Conservation (phyloP, 2,329 filamentous ascomycete genomes). For the Ceratocystis alfenasii region DNA sequence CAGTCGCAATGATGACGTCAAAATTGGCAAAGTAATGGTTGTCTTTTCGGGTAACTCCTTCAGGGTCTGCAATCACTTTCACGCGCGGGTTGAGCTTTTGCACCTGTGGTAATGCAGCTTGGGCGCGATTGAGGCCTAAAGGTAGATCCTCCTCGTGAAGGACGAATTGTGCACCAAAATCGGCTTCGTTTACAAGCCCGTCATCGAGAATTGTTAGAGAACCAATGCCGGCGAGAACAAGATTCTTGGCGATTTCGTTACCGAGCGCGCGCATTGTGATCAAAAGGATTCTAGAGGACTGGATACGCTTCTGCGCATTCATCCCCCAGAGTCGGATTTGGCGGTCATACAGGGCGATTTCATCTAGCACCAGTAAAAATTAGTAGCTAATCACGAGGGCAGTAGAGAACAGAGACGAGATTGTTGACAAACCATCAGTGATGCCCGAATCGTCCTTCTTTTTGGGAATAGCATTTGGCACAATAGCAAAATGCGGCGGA, state of each 20-base stretch:
- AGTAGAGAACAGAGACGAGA: neutral
- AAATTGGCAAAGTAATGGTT: constrained; percentile 66
- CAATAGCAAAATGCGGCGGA: neutral
- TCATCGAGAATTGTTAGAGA: constrained; percentile 82
- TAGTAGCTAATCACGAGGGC: neutral
- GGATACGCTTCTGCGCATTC: constrained; percentile 84
- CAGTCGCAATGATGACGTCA: constrained; percentile 80
- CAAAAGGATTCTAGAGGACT: constrained; percentile 77
- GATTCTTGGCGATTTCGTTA: constrained; percentile 93
- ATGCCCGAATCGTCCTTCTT: neutral
- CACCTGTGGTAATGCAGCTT: constrained; percentile 65
- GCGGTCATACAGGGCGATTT: constrained; percentile 92
- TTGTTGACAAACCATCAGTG: constrained; percentile 11
- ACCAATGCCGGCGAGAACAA: constrained; percentile 84
- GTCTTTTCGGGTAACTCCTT: constrained; percentile 53
- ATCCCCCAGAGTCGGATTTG: constrained; percentile 97
- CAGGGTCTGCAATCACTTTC: constrained; percentile 56
- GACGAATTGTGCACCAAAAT: constrained; percentile 76
- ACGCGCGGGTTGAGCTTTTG: constrained; percentile 86
- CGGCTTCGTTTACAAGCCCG: constrained; percentile 60
- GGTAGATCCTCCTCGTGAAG: constrained; percentile 52
- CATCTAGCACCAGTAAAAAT: constrained; percentile 45
- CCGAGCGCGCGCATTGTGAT: constrained; percentile 78
- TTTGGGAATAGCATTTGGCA: neutral
- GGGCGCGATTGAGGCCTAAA: constrained; percentile 72